Base-by-base conservation (phyloP, 2,329 filamentous ascomycete genomes). In the Dactylellina parvicollis region DNA sequence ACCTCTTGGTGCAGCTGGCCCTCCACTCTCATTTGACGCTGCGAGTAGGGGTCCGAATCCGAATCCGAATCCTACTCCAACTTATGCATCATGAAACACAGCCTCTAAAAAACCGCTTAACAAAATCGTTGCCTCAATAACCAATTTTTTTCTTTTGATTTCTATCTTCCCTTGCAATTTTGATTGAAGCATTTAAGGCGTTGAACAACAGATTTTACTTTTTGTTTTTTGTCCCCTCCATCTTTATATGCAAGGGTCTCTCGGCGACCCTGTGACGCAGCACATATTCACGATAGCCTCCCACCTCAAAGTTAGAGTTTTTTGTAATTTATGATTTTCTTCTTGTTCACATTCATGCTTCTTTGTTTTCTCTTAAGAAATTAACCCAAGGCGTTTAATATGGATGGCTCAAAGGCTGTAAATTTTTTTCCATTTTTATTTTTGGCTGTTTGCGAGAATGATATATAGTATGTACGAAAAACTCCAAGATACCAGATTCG, bases 251-350 rank as follows among this genome's bases (percentile, higher is more conserved):
- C 59, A 64, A 72, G 67, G 67, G 59, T 49, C 42, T 44, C 32
- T 26, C 30, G 36, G 50, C 42, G 40, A 24, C 34, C 9, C 56
- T 26, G 36, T 16, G 40, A 34, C 22, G 56, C 38, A 22, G 42
- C 34, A 49, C 46, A 52, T n/a, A 40, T 26, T 40, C 55, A 60
- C 40, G 40, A 47, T 50, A 50, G 34, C 54, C 57, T 60, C 52
- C 34, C n/a, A 44, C 44, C 36, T 62, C 62, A 34, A 34, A 59
- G 52, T 52, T 59, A 59, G 36, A 65, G 50, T 30, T 60, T 54
- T 64, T 72, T 65, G 42, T 64, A 65, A 72, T 64, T 54, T 64
- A 64, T 50, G 67, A 64, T 47, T 56, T 64, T 56, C 59, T n/a
- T 34, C 47, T 44, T 50, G 24, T 49, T 47, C 40, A 56, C 9